These are phyloP conservation scores for Abelmoschus esculentus DNA, from an alignment of 345 rosid genomes.

Conservation along the genomic window DNA sequence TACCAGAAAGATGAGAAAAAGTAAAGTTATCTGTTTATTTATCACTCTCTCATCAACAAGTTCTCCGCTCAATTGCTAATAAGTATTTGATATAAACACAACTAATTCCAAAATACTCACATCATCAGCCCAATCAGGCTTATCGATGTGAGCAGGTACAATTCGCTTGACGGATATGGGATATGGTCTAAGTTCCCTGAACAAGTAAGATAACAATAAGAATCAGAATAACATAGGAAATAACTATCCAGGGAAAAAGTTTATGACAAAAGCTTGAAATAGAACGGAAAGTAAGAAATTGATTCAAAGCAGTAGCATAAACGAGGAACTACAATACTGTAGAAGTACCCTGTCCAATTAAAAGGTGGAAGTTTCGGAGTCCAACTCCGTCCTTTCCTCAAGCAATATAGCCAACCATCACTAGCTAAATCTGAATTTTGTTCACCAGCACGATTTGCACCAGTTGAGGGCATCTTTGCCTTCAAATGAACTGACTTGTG, in stretches of 20 bases:
- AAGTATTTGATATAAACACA: neutral
- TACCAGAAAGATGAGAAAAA: too few relatives aligned
- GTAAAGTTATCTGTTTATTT: neutral
- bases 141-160: conserved; percentile 59
- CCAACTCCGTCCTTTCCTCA: conserved; percentile 47
- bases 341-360: conserved; percentile 10
- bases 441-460: conserved; percentile 31
- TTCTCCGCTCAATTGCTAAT: neutral
- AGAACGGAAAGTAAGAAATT: neutral
- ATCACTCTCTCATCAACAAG: neutral
- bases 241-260: neutral
- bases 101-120: conserved; percentile 38
- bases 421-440: conserved; percentile 27
- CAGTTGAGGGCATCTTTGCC: conserved; percentile 49
- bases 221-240: neutral
- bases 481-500: conserved; percentile 81
- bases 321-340: neutral
- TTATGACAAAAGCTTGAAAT: neutral
- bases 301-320: neutral
- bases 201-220: conserved; percentile 12
- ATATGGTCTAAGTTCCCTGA: conserved; percentile 70
- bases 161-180: conserved; percentile 56
- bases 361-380: neutral
- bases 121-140: conserved; percentile 91
- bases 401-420: conserved; percentile 76